Evolutionary conservation across 371 early-diverging fungal species (phyloP).

Genomic region (Quaeritorhiza haematococci): DNA sequence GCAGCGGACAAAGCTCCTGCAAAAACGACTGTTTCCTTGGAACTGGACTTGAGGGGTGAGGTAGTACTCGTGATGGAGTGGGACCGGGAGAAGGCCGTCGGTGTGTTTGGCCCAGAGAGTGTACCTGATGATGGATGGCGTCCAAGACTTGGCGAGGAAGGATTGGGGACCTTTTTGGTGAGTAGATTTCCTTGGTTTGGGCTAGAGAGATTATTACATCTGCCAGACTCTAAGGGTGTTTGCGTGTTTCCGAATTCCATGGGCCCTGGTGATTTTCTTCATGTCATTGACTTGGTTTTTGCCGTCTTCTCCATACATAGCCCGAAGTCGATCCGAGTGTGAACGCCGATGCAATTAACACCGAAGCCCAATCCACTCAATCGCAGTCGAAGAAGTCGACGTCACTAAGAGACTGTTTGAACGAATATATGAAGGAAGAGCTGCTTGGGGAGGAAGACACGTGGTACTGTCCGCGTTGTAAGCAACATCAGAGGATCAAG

Average conservation of each 20-base stretch:
- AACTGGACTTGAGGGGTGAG: not conserved
- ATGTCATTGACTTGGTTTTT: not conserved
- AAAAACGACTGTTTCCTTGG: not conserved
- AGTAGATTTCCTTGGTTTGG: too few relatives aligned
- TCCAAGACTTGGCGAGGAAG: not conserved
- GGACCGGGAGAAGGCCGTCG: not conserved
- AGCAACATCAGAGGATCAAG: slow-evolving; percentile 69
- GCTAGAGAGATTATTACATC: not conserved
- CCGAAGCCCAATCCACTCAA: not conserved
- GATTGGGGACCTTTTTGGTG: not conserved
- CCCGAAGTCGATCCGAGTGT: not conserved
- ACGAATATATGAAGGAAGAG: slow-evolving; percentile 77
- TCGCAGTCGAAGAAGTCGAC: slow-evolving; percentile 35
- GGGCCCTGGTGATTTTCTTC: too few relatives aligned
- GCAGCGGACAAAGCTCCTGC: too few relatives aligned
- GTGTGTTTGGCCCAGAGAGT: not conserved
- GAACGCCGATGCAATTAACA: not conserved
- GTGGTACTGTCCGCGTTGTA: slow-evolving; percentile 83
- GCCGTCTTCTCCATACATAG: not conserved
- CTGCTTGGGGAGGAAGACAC: slow-evolving; percentile 72
- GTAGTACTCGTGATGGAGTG: not conserved
- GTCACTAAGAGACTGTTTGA: slow-evolving; percentile 68
- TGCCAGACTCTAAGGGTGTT: not conserved
- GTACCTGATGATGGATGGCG: too few relatives aligned
- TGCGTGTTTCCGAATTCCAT: too few relatives aligned